Evolutionary conservation across 1,284 basidiomycete genomes (phyloP), one percentile per base, ranked within the genome.

Genomic region (Tilletiopsis washingtonensis): DNA sequence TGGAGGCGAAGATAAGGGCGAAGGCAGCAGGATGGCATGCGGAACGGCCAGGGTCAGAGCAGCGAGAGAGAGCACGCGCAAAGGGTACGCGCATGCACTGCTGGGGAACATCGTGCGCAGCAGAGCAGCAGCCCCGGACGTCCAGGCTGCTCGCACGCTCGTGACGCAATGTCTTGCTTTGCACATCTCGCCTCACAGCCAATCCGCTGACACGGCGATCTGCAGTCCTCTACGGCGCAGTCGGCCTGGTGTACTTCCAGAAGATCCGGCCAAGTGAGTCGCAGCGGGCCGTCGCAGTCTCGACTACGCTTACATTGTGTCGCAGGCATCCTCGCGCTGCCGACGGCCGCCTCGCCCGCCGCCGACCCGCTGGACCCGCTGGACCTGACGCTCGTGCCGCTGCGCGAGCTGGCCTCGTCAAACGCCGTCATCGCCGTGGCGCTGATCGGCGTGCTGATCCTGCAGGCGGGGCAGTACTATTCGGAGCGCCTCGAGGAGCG

Each of bases 381-480:
- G 21, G 51, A 54, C 39, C 17, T 17, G 15, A 45, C 37, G 20
- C 40, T 56, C 38, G 25, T 45, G 34, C 50, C 67, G 4, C 54
- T 71, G n/a, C 57, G 70, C 23, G 70, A 73, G 25, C 57, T 73
- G 15, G 70, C 70, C 9, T 59, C 59, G 23, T 67, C 69, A 1
- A 58, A 73, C 37, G 64, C 68, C 14, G 62, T 73, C 34, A 49
- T 71, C 32, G 67, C 69, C 15, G 63, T 67, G 21, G 70, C 69
- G 5, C 48, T 73, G 14, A 51, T 71, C 21, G 70, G 70, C 41
- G 60, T 71, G 41, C 54, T 73, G 23, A 52, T 71, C 1, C 53
- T 73, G 25, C 70, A 73, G 45, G 59, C 61, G 40, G 70, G 64
- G n/a, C 69, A 73, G 41, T 73, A 70, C 60, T 73, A 71, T 54